Evolutionary conservation across 2,329 filamentous ascomycete genomes (phyloP), one percentile per base, ranked within the genome.

Genomic region (Verticillium nubilum): DNA sequence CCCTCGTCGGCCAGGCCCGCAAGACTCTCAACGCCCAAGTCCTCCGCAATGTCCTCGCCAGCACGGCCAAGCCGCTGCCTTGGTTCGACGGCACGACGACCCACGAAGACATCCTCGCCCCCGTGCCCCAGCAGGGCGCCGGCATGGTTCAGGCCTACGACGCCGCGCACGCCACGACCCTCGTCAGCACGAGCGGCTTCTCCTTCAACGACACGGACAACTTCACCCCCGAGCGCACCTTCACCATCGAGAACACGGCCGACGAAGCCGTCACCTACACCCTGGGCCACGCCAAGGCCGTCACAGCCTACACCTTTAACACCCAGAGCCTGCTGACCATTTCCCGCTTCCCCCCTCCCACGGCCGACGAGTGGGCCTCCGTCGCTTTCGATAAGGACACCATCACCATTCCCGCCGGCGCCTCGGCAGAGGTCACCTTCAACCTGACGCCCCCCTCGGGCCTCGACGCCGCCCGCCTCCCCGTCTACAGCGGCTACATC

Each of bases 191-290:
- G 0, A 69, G 69, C 7, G 75, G 71, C 59, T 68, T 81, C 47
- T 69, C 72, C 23, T 74, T 80, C 66, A 80, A 80, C 61, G 77
- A 80, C 62, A 79, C 74, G 9, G 70, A 72, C 54, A 64, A 78
- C 66, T 73, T 78, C 57, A 65, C 67, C 13, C 60, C 63, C 15
- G 66, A 64, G 23, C 66, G 68, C n/a, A 68, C 68, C 56, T 75
- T 80, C 62, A 72, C 67, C 50, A 71, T 80, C 65, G 70, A 67
- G 52, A 80, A 80, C 67, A 69, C 67, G 12, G 76, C 72, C 47
- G 61, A 63, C 10, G 65, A 70, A 31, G 67, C 67, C 4, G 65
- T 73, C 23, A 73, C 71, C 4, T 80, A 77, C 65, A 67, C 66
- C n/a, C 65, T 80, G 33, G 69, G 69, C 52, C 69, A 76, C 57